Base-by-base conservation (phyloP, 257 asterid species). In the Verbena officinalis region DNA sequence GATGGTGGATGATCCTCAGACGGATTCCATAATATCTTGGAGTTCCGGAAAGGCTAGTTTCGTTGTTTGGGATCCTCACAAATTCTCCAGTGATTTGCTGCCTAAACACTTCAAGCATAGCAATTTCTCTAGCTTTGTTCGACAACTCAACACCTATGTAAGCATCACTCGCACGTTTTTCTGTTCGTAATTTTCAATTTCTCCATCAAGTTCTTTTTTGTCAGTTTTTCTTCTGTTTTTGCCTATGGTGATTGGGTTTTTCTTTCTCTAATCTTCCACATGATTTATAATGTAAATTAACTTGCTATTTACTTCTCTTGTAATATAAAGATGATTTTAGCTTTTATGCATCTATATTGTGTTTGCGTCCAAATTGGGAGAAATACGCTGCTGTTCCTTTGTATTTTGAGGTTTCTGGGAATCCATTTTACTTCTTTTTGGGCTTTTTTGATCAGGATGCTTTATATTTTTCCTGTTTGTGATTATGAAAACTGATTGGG, bases 141-240 rank as follows among this genome's bases (percentile, higher is more conserved):
- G 95, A 22, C 95, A 87, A 54, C 92, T 87, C 31, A 84, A 84
- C 53, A 87, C 95, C 59, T 84, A 82, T 69, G 95, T 87, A 72
- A 72, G 91, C 46, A 15, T 13, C 30, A 15, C 0, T 44, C 10
- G 17, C 21, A 44, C 6, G 15, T 44, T 44, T 16, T 15, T 44
- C 17, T 1, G 7, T 44, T 16, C 1, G 5, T 5, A 4, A 5
- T 19, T 48, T 7, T 48, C 9, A 10, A 9, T 27, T 27, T 27
- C 33, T 27, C 5, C 52, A 45, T 0, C 6, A 1, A n/a, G 21
- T 5, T 2, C 2, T 16, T 16, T 4, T 58, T 17, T 21, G 52
- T 45, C 3, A n/a, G 17, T 14, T 45, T 21, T 17, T 16, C 52
- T 43, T 43, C 15, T 43, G 20, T 14, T 43, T n/a, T 12, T 12